These are phyloP conservation scores for Dactylella cylindrospora DNA, from an alignment of 2,329 filamentous ascomycete species.

Conservation along the genomic window DNA sequence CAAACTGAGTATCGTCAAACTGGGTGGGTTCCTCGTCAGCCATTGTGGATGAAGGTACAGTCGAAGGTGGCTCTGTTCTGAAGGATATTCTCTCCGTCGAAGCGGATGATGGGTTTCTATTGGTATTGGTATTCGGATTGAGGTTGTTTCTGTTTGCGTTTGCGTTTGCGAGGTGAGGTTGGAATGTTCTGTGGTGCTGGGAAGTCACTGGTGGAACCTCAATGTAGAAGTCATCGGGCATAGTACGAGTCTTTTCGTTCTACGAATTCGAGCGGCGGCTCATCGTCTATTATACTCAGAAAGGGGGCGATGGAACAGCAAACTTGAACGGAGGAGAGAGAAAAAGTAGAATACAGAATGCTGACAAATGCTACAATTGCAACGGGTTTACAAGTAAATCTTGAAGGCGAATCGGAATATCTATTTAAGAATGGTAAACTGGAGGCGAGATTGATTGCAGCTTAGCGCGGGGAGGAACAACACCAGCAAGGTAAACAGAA, in stretches of 20 bases:
- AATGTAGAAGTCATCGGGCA: slow-evolving; percentile 45
- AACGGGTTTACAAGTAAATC: background rate
- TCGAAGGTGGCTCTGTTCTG: slow-evolving; percentile 29
- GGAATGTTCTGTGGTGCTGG: slow-evolving; percentile 21
- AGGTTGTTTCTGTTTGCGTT: too few relatives aligned
- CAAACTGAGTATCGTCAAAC: slow-evolving; percentile 66
- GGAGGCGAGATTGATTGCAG: background rate
- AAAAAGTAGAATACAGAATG: slow-evolving; percentile 1
- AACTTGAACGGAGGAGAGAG: background rate
- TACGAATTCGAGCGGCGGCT: slow-evolving; percentile 6
- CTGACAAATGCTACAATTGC: slow-evolving; percentile 39
- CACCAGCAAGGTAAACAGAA: slow-evolving; percentile 21
- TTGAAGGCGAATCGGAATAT: too few relatives aligned
- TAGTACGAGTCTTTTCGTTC: slow-evolving; percentile 19
- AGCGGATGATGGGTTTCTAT: slow-evolving; percentile 33
- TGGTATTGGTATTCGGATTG: too few relatives aligned
- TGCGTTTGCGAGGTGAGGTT: slow-evolving; percentile 8
- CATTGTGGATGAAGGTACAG: slow-evolving; percentile 37
- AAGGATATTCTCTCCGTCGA: slow-evolving; percentile 34
- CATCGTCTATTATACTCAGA: slow-evolving; percentile 10
- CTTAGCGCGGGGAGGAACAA: background rate
- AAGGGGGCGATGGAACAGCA: background rate
- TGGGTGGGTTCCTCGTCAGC: slow-evolving; percentile 65
- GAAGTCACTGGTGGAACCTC: slow-evolving; percentile 39
- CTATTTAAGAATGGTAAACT: too few relatives aligned